phyloP scores from a whole-genome alignment of 495 filamentous ascomycete genomes.

The Penicillium subrubescens region DNA sequence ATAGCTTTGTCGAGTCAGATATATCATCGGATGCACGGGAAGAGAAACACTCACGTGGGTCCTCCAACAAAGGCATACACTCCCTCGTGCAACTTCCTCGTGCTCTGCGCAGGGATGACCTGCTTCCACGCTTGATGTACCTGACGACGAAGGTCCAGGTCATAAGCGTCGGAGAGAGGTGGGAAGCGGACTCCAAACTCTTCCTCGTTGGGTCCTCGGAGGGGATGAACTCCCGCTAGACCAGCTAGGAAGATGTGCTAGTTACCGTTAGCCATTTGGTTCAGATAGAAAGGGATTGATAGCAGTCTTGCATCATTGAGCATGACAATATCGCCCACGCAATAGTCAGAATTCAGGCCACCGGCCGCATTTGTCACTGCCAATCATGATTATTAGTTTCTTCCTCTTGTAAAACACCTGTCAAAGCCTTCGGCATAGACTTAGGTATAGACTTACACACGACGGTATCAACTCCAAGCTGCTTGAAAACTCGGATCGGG shows the following conservation, averaged over 20 bases:
- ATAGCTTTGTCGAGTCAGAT: slow-evolving; percentile 49
- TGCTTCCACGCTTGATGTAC: slow-evolving; percentile 64
- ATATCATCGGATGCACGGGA: background rate
- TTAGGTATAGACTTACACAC: slow-evolving; percentile 53
- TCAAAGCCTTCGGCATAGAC: slow-evolving; percentile 7
- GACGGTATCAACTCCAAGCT: slow-evolving; percentile 65
- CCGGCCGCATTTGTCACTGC: slow-evolving; percentile 78
- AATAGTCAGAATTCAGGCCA: slow-evolving; percentile 67
- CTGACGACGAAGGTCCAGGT: slow-evolving; percentile 63
- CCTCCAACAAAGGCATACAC: slow-evolving; percentile 76
- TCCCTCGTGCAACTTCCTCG: slow-evolving; percentile 65
- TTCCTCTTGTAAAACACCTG: background rate
- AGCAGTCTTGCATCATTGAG: slow-evolving; percentile 63
- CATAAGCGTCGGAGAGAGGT: slow-evolving; percentile 75
- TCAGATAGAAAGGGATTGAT: background rate
- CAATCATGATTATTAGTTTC: slow-evolving; percentile 16
- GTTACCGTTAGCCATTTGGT: slow-evolving; percentile 5
- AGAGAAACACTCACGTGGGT: slow-evolving; percentile 55
- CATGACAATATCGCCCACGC: slow-evolving; percentile 72
- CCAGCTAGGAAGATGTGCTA: slow-evolving; percentile 78
- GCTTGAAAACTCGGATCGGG: slow-evolving; percentile 69
- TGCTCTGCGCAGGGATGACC: slow-evolving; percentile 40
- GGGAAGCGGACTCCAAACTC: slow-evolving; percentile 72
- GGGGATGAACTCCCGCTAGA: slow-evolving; percentile 66
- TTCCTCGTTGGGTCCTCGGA: slow-evolving; percentile 71